phyloP scores from a whole-genome alignment of 73 alveolate species.

The Paramecium tetraurelia region DNA sequence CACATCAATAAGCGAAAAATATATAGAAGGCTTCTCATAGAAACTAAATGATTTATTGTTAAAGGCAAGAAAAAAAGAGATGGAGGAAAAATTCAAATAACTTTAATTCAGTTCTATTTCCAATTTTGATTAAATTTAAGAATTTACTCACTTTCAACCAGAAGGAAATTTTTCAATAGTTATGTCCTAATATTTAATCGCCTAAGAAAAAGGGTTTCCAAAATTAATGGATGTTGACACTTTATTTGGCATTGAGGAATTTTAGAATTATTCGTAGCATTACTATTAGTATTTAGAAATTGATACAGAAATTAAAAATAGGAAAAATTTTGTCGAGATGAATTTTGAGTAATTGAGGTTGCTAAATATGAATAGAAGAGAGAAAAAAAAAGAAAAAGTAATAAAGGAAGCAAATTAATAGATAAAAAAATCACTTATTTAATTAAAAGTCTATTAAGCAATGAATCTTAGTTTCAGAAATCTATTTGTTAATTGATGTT shows the following conservation, averaged over 20 bases:
- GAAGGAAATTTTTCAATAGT: not conserved
- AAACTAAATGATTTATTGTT: not conserved
- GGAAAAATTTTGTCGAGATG: not conserved
- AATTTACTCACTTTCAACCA: not conserved
- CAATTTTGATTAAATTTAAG: not conserved
- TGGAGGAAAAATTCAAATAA: not conserved
- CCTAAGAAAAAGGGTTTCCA: not conserved
- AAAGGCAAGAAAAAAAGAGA: not conserved
- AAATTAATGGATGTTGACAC: not conserved
- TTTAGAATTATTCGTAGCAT: not conserved
- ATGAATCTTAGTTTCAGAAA: not conserved
- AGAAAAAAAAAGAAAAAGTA: not conserved
- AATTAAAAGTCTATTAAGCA: not conserved
- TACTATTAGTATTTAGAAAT: not conserved
- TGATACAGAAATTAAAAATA: not conserved
- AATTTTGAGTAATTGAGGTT: not conserved
- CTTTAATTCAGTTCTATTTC: not conserved
- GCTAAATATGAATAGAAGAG: not conserved
- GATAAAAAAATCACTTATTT: not conserved
- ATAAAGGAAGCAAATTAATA: not conserved
- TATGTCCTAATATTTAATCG: not conserved
- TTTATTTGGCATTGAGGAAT: not conserved
- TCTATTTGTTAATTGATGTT: not conserved
- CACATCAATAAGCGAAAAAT: not conserved
- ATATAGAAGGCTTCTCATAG: not conserved